phyloP scores from a whole-genome alignment of 345 rosid species.

The Bruguiera sexangula region DNA sequence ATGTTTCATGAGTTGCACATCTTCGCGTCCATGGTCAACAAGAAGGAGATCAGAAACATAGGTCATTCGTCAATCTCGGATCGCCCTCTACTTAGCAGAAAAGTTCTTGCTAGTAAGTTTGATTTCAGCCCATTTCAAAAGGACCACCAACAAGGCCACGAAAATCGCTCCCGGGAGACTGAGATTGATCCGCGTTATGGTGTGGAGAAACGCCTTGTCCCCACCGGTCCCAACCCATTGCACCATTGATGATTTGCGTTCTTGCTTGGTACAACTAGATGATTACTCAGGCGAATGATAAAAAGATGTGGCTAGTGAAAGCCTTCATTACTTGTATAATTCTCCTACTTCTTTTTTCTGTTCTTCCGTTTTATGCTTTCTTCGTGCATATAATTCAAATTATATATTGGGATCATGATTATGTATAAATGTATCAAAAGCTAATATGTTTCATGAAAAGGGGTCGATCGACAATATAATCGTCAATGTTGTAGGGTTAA shows the following conservation, averaged over 20 bases:
- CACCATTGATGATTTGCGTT: slow-evolving; percentile 56
- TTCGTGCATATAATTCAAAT: too few species aligned
- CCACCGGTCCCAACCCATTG: slow-evolving; percentile 87
- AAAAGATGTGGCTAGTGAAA: slow-evolving; percentile 10
- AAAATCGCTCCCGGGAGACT: slow-evolving; percentile 15
- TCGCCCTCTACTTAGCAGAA: slow-evolving; percentile 34
- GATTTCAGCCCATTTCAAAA: slow-evolving; percentile 62
- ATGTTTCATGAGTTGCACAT: slow-evolving; percentile 42
- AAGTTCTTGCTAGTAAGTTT: slow-evolving; percentile 46
- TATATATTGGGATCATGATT: not conserved
- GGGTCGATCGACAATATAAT: not conserved
- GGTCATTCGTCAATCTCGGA: not conserved
- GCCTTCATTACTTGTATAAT: slow-evolving; percentile 4
- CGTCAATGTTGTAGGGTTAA: slow-evolving; percentile 8
- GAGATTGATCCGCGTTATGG: slow-evolving; percentile 84
- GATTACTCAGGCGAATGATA: not conserved
- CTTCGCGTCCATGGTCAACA: slow-evolving; percentile 19
- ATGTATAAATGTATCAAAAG: slow-evolving; percentile 7
- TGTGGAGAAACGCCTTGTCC: slow-evolving; percentile 86
- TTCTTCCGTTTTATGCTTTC: too few species aligned
- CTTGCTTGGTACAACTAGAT: slow-evolving; percentile 10
- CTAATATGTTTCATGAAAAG: not conserved
- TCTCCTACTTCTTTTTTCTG: too few species aligned
- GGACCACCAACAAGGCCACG: slow-evolving; percentile 17
- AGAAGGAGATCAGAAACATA: slow-evolving; percentile 9